Evolutionary conservation across 306 rosid species (phyloP).

Genomic region (Morella rubra): DNA sequence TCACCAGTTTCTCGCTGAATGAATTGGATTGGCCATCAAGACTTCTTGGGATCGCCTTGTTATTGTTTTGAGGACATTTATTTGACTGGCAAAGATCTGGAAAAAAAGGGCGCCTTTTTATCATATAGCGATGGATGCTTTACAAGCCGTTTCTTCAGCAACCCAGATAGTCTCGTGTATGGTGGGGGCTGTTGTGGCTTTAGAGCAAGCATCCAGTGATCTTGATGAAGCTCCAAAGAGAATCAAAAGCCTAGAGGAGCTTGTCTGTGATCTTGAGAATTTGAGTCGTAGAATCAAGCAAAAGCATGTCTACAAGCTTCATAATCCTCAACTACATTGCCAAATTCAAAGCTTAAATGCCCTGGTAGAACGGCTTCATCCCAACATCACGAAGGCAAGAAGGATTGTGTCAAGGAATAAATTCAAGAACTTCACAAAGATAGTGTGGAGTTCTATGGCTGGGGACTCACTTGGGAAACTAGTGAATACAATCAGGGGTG

Average conservation of each 20-base stretch:
- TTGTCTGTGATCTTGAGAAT: slow-evolving; percentile 29
- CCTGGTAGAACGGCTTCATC: slow-evolving; percentile 27
- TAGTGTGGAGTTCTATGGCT: slow-evolving; percentile 29
- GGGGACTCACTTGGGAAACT: slow-evolving; percentile 35
- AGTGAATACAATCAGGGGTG: slow-evolving; percentile 22
- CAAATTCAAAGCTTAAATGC: slow-evolving; percentile 32
- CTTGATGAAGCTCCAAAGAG: slow-evolving; percentile 37
- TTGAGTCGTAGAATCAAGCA: slow-evolving; percentile 28
- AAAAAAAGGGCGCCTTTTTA: neutral
- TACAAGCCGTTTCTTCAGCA: slow-evolving; percentile 21
- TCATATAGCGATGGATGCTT: slow-evolving; percentile 22
- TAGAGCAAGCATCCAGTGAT: slow-evolving; percentile 32
- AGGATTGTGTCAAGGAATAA: slow-evolving; percentile 20
- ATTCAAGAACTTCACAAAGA: slow-evolving; percentile 25
- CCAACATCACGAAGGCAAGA: slow-evolving; percentile 30
- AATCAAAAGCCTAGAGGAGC: slow-evolving; percentile 34
- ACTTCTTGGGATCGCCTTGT: neutral
- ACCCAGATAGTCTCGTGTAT: slow-evolving; percentile 33
- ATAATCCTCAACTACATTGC: slow-evolving; percentile 17
- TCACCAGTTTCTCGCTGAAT: neutral
- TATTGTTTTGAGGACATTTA: neutral
- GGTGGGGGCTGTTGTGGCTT: slow-evolving; percentile 29
- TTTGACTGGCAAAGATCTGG: neutral
- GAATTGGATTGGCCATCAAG: neutral
- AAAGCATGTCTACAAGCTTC: slow-evolving; percentile 28